Percentiles rank a stretch among this genome's conserved stretches.
phyloP scores from a whole-genome alignment of 306 rosid genomes.

The Luffa acutangula region DNA sequence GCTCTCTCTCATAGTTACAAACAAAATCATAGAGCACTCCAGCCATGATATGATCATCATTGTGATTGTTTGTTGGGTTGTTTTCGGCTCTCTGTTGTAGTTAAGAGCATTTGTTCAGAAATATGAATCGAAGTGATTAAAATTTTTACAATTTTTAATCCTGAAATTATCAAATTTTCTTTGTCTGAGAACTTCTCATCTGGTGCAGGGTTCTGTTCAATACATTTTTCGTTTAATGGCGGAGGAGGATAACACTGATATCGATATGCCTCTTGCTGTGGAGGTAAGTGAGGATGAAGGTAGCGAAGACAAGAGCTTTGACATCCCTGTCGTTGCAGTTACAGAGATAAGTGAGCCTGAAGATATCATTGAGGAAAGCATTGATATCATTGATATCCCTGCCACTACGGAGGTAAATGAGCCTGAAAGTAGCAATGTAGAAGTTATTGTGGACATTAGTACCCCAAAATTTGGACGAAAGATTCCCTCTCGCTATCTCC shows the following conservation, averaged over 20 bases:
- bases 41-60: neutral
- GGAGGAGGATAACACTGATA: neutral
- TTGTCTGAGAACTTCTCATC: neutral
- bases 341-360: neutral
- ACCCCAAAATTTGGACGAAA: constrained; percentile 11
- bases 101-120: neutral
- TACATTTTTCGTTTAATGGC: neutral
- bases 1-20: neutral
- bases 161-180: neutral
- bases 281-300: neutral
- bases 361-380: constrained; percentile 5
- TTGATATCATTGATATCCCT: constrained; percentile 16
- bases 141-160: neutral
- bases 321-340: constrained; percentile 7
- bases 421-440: neutral
- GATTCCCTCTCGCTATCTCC: constrained; percentile 56
- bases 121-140: neutral
- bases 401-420: constrained; percentile 1
- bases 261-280: neutral
- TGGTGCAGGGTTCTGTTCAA: neutral
- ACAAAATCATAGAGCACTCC: neutral
- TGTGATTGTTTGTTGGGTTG: neutral
- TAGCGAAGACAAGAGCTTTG: neutral
- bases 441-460: neutral
- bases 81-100: neutral